Evolutionary conservation across 164 flowering plant genomes (phyloP).

Genomic region (Taxillus chinensis): DNA sequence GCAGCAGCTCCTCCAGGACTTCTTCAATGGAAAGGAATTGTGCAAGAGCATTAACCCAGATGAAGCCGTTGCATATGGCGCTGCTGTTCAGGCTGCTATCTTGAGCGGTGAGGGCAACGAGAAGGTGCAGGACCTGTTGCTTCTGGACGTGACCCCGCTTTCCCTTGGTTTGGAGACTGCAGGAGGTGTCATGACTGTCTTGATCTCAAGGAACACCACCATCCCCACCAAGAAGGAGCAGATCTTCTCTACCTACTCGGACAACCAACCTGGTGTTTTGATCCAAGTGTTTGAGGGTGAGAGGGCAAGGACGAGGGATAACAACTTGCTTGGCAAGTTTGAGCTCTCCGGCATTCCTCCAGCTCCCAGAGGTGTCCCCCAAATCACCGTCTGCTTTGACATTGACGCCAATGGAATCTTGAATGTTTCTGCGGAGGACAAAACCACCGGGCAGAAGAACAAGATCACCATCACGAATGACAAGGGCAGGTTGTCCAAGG

Average conservation of each 20-base stretch:
- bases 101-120: constrained; percentile 32
- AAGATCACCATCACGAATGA: constrained; percentile 36
- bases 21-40: constrained; percentile 41
- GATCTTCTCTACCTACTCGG: constrained; percentile 14
- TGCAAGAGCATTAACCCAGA: constrained; percentile 43
- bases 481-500: constrained; percentile 28
- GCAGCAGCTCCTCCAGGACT: constrained; percentile 37
- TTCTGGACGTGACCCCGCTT: constrained; percentile 28
- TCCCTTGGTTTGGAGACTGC: constrained; percentile 18
- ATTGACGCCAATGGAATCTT: constrained; percentile 31
- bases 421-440: constrained; percentile 34
- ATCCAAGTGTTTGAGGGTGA: no score
- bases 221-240: constrained; percentile 13
- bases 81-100: constrained; percentile 43
- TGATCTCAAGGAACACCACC: no score
- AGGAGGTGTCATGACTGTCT: no score
- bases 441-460: constrained; percentile 35
- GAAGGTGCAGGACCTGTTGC: constrained; percentile 29
- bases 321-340: not conserved
- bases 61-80: constrained; percentile 44
- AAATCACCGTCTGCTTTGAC: constrained; percentile 31
- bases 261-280: no score
- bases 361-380: constrained; percentile 9
- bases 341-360: constrained; percentile 2
- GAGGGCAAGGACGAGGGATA: not conserved